Percentiles rank a stretch among this genome's conserved stretches.
phyloP scores from a whole-genome alignment of 2,329 filamentous ascomycete genomes.

The Penicillium brevicompactum region DNA sequence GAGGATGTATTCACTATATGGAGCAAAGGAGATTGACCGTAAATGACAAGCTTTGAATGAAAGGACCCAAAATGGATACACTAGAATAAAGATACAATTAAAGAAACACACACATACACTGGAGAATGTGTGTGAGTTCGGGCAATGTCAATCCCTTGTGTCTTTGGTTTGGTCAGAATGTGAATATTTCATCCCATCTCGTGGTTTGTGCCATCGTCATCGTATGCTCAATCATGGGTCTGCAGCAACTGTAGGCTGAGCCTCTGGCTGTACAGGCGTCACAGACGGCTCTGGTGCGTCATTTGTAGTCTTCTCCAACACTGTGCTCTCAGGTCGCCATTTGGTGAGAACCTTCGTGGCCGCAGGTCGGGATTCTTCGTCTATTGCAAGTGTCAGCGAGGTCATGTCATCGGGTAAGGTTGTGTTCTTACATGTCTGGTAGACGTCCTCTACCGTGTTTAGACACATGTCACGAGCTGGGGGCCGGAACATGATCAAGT shows the following conservation, averaged over 20 bases:
- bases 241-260: conserved; percentile 4
- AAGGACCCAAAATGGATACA: neutral
- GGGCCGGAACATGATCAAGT: conserved; percentile 61
- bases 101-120: neutral
- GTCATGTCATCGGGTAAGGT: neutral
- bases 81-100: neutral
- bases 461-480: conserved; percentile 60
- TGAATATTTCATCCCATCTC: neutral
- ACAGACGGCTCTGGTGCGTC: conserved; percentile 7
- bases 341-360: conserved; percentile 57
- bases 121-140: neutral
- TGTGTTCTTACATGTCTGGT: conserved; percentile 52
- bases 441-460: conserved; percentile 61
- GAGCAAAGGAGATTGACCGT: too few species aligned
- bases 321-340: conserved; percentile 54
- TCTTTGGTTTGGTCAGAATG: neutral
- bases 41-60: neutral
- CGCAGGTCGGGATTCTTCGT: conserved; percentile 50
- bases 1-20: too few species aligned
- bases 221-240: neutral
- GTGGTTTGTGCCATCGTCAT: neutral
- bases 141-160: neutral
- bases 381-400: conserved; percentile 27
- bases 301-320: conserved; percentile 18
- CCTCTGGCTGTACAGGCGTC: conserved; percentile 11